Base-by-base conservation (phyloP, 106 monocot species). In the Dendrobium officinale region DNA sequence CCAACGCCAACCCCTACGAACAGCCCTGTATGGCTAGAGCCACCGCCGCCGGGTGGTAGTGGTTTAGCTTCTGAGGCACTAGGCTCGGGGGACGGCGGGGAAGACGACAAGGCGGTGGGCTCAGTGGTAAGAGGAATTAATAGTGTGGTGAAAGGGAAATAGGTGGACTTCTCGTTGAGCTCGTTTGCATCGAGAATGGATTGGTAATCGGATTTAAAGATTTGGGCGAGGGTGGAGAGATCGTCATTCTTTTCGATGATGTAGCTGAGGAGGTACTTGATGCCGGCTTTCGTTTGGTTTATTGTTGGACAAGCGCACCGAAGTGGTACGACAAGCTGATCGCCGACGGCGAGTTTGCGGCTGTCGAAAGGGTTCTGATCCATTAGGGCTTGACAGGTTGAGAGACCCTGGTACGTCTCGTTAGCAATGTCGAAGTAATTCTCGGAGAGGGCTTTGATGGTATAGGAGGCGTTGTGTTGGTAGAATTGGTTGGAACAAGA, bases 361-460 rank as follows among this genome's bases (percentile, higher is more conserved):
- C 83, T 80, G 42, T 81, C 73, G 80, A 56, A 48, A 4, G 88
- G 85, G 84, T 96, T 96, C 82, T 92, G 94, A 42, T 81, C 84
- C 29, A 98, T 92, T 59, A 98, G 85, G 59, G 97, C 83, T 79
- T 98, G 97, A 80, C 97, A 98, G 33, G 97, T 86, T 75, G 91
- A 81, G 37, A 98, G 82, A 10, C 94, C 94, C 81, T 88, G 89
- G 85, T 82, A 98, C 29, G 98, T 98, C 76, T 86, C 66, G 85
- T 91, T 95, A 85, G 95, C 87, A 67, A 93, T 43, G 10, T 55
- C 49, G 41, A 89, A 54, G 86, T 95, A 95, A 48, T 84, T 91
- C 37, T 91, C 88, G 20, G 20, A 40, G 9, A 6, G 4, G 59
- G n/a, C 18, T 11, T 81, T 86, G 72, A 93, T 16, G 75, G 68